These are phyloP conservation scores for Tetrastigma voinierianum DNA, from an alignment of 164 flowering plant genomes.

Conservation along the genomic window DNA sequence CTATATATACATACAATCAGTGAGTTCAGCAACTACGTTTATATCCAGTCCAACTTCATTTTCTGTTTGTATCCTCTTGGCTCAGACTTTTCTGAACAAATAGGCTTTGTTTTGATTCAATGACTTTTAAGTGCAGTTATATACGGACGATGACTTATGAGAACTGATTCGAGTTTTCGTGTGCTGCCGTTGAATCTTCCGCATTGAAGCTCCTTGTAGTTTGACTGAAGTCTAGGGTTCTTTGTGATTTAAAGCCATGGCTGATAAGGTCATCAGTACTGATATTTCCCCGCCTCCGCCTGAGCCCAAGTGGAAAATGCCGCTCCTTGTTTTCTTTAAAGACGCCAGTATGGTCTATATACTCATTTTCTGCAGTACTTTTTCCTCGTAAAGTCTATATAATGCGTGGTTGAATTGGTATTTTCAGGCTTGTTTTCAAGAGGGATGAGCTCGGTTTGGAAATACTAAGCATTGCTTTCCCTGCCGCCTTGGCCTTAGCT, in stretches of 20 bases:
- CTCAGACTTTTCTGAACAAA: too few relatives aligned
- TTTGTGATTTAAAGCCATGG: conserved; percentile 21
- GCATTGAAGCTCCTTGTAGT: not conserved
- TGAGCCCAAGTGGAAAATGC: conserved; percentile 29
- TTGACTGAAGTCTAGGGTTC: not conserved
- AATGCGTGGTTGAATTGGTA: too few relatives aligned
- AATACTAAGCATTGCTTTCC: conserved; percentile 56
- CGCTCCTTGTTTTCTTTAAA: conserved; percentile 52
- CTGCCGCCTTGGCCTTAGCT: conserved; percentile 72
- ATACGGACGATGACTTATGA: not conserved
- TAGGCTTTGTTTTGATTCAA: too few relatives aligned
- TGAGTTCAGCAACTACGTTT: not conserved
- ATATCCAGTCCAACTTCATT: too few relatives aligned
- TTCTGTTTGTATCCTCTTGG: too few relatives aligned
- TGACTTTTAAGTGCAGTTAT: too few relatives aligned
- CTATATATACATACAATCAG: too few relatives aligned
- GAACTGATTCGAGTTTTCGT: not conserved
- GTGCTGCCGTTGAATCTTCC: not conserved
- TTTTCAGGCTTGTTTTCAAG: conserved; percentile 49
- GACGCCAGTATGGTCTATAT: conserved; percentile 36
- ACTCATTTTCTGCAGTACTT: too few relatives aligned
- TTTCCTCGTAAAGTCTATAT: too few relatives aligned
- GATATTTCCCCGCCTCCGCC: not conserved
- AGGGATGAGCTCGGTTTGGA: conserved; percentile 55
- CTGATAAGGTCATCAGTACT: conserved; percentile 14